Evolutionary conservation across 73 alveolate species (phyloP), one percentile per base, ranked within the genome.

Genomic region (Urostyla sp.): DNA sequence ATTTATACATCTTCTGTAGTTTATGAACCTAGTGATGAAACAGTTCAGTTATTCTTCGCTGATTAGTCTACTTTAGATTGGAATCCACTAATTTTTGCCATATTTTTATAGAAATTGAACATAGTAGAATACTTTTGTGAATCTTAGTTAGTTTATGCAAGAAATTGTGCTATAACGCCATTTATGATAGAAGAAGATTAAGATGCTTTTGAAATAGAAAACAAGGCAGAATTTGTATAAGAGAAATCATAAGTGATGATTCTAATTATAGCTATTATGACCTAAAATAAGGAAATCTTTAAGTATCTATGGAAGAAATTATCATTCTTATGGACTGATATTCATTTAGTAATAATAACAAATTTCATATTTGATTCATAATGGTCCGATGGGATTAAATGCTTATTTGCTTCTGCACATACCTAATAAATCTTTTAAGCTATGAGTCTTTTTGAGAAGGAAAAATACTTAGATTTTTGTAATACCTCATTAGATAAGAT

Each of bases 261-360:
- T 20, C 15, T 69, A 2, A 53, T 69, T 27, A 21, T 69, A 45
- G 44, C 66, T 45, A 49, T 69, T 46, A 69, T 69, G 83, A 52
- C 49, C 0, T n/a, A 69, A 51, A 69, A 69, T 46, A 69, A 49
- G 55, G 83, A 69, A 4, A 48, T 69, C 1, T 69, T 69, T 34
- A 45, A 34, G 36, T 48, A 48, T 45, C 83, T 69, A 16, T 49
- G 67, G 72, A 53, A 53, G 10, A 24, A 49, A 69, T 69, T 67
- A n/a, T 49, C 72, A 24, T 69, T n/a, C 69, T 37, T 69, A 69
- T 69, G 83, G 83, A 69, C 44, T 46, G 83, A 69, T 32, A 69
- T 69, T 3, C 83, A 69, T 48, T 30, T 69, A 28, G 69, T 49
- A 24, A 27, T 59, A 2, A 6, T 69, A 26, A 59, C 72, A 24